phyloP scores from a whole-genome alignment of 169 alveolate genomes.

The Plasmodium reichenowi region DNA sequence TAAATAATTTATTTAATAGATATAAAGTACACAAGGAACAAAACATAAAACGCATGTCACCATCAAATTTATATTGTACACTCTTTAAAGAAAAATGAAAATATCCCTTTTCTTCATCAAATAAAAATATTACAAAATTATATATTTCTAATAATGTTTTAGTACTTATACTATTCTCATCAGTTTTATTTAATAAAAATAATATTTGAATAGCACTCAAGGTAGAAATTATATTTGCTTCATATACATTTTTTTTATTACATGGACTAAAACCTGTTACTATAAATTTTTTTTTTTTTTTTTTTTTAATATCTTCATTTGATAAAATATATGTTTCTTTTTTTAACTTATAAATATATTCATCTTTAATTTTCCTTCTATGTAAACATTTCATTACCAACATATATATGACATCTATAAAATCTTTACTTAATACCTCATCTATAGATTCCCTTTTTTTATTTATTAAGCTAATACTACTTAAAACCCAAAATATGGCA shows the following conservation, averaged over 20 bases:
- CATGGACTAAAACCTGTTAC: constrained; percentile 74
- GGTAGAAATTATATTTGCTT: constrained; percentile 72
- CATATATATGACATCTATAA: constrained; percentile 37
- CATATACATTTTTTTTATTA: constrained; percentile 40
- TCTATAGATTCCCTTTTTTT: constrained; percentile 19
- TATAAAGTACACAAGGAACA: constrained; percentile 32
- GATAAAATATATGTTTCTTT: constrained; percentile 33
- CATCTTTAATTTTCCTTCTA: constrained; percentile 46
- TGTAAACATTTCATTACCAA: constrained; percentile 59
- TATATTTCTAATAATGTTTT: constrained; percentile 41
- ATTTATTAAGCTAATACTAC: constrained; percentile 32
- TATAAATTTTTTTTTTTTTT: constrained; percentile 49
- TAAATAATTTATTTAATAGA: constrained; percentile 27
- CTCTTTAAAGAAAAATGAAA: constrained; percentile 34
- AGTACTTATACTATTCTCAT: constrained; percentile 68
- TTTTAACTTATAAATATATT: constrained; percentile 38
- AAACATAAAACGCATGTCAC: constrained; percentile 72
- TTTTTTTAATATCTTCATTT: constrained; percentile 42
- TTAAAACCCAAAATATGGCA: constrained; percentile 67
- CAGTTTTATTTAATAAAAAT: constrained; percentile 41
- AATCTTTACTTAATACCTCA: constrained; percentile 25
- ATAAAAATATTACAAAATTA: constrained; percentile 25
- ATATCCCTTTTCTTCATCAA: constrained; percentile 66
- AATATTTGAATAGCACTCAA: constrained; percentile 78
- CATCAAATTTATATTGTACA: constrained; percentile 37